phyloP scores from a whole-genome alignment of 805 yeast species.

The Candida ulmi region DNA sequence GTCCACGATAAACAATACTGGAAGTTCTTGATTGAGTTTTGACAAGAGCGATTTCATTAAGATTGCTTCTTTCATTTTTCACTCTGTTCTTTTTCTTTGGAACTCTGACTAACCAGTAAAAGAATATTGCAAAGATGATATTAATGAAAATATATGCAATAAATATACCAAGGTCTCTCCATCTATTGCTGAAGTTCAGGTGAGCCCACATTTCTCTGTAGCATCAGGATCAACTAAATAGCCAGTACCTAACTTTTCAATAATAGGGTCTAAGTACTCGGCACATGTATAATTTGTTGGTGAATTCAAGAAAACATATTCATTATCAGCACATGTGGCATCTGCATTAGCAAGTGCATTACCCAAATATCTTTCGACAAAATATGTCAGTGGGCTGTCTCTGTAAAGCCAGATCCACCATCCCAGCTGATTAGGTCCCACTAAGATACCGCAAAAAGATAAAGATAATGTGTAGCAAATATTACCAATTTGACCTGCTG shows the following conservation, averaged over 20 bases:
- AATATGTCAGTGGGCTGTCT: conserved; percentile 61
- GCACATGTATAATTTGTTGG: conserved; percentile 53
- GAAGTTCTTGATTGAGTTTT: too few relatives aligned
- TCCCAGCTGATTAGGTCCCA: conserved; percentile 49
- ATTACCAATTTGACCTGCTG: conserved; percentile 57
- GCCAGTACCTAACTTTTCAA: conserved; percentile 24
- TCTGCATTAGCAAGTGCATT: conserved; percentile 46
- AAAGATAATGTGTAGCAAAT: conserved; percentile 54
- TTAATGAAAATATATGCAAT: conserved; percentile 37
- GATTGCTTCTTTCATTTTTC: conserved; percentile 20
- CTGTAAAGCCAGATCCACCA: conserved; percentile 79
- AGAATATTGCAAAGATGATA: conserved; percentile 33
- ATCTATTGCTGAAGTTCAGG: conserved; percentile 40
- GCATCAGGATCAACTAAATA: conserved; percentile 4
- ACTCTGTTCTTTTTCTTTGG: conserved; percentile 50
- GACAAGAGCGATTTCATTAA: too few relatives aligned
- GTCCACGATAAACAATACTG: too few relatives aligned
- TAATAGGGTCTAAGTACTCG: conserved; percentile 37
- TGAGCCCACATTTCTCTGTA: conserved; percentile 49
- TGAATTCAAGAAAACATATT: conserved; percentile 43
- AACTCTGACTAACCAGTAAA: conserved; percentile 59
- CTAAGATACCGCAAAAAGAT: conserved; percentile 74
- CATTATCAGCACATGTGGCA: conserved; percentile 43
- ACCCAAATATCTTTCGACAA: conserved; percentile 47
- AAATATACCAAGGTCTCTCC: conserved; percentile 62